Percentiles rank a stretch among this genome's conserved stretches.
Conservation (phyloP, 306 rosid genomes). For the Pterocarpus santalinus region DNA sequence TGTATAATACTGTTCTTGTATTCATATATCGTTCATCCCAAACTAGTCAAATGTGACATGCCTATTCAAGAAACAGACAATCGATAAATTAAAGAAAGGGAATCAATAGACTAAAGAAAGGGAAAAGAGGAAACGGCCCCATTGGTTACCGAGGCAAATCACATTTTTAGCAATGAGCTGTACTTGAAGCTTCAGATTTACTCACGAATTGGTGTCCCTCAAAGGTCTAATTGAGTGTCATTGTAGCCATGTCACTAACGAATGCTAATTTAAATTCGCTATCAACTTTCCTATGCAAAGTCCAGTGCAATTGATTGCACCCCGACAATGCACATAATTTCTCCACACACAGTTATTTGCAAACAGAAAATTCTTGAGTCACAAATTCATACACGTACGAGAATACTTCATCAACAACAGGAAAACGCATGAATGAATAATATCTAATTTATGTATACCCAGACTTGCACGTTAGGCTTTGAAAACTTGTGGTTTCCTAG, state of each 20-base stretch:
- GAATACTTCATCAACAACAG: constrained; percentile 18
- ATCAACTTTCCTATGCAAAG: background rate
- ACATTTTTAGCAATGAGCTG: constrained; percentile 56
- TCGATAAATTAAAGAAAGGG: background rate
- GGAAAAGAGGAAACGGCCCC: constrained; percentile 20
- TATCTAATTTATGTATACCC: constrained; percentile 27
- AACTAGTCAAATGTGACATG: constrained; percentile 43
- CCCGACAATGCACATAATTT: constrained; percentile 42
- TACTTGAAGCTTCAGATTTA: constrained; percentile 55
- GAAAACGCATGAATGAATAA: constrained; percentile 30
- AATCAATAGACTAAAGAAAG: constrained; percentile 21
- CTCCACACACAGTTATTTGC: constrained; percentile 10
- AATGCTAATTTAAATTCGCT: constrained; percentile 5
- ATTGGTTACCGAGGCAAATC: constrained; percentile 39
- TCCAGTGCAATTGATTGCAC: constrained; percentile 28
- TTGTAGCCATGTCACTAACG: constrained; percentile 26
- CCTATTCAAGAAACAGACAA: constrained; percentile 39
- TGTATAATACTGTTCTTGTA: background rate
- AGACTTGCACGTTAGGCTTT: constrained; percentile 48
- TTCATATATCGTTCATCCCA: constrained; percentile 3
- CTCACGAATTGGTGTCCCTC: constrained; percentile 45
- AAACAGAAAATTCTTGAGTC: constrained; percentile 25
- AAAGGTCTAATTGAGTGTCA: constrained; percentile 55
- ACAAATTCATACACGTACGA: background rate
- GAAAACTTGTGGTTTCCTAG: constrained; percentile 27